Percentiles rank a stretch among this genome's conserved stretches.
Conservation (phyloP, 768 basidiomycete genomes). For the Rhodotorula sphaerocarpa region DNA sequence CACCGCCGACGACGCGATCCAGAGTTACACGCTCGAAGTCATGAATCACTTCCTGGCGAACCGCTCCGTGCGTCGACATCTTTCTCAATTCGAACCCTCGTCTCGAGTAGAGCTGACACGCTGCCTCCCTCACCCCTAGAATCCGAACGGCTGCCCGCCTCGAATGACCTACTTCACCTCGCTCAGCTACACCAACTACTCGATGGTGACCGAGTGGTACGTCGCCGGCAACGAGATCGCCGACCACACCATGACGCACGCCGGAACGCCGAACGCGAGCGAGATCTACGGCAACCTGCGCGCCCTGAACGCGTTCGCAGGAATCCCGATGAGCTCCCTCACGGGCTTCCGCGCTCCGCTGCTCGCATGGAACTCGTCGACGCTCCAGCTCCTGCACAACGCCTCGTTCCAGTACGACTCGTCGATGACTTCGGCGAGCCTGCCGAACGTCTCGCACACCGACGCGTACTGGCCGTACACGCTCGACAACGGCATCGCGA, state of each 20-base stretch:
- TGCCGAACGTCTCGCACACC: constrained; percentile 58
- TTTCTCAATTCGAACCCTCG: not conserved
- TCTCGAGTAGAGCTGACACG: not conserved
- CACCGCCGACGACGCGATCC: constrained; percentile 50
- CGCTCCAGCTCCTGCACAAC: constrained; percentile 53
- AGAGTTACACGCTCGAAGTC: constrained; percentile 65
- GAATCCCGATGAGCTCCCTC: constrained; percentile 60
- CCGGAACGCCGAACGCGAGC: constrained; percentile 44
- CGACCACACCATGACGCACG: constrained; percentile 69
- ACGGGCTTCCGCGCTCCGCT: constrained; percentile 69
- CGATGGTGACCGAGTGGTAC: constrained; percentile 42
- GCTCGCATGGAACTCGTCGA: constrained; percentile 59
- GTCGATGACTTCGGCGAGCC: constrained; percentile 54
- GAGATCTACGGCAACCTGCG: constrained; percentile 72
- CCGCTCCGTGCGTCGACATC: constrained; percentile 47
- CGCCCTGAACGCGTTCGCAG: constrained; percentile 64
- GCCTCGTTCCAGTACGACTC: constrained; percentile 66
- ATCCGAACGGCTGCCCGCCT: constrained; percentile 50
- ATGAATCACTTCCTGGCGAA: constrained; percentile 67
- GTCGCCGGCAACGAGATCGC: constrained; percentile 77
- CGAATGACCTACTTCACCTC: constrained; percentile 72
- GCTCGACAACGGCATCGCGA: constrained; percentile 69
- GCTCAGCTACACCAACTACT: constrained; percentile 63
- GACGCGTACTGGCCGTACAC: constrained; percentile 81
- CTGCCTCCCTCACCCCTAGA: not conserved